These are phyloP conservation scores for Mychonastes homosphaera DNA, from an alignment of 139 green algal genomes.

Conservation along the genomic window DNA sequence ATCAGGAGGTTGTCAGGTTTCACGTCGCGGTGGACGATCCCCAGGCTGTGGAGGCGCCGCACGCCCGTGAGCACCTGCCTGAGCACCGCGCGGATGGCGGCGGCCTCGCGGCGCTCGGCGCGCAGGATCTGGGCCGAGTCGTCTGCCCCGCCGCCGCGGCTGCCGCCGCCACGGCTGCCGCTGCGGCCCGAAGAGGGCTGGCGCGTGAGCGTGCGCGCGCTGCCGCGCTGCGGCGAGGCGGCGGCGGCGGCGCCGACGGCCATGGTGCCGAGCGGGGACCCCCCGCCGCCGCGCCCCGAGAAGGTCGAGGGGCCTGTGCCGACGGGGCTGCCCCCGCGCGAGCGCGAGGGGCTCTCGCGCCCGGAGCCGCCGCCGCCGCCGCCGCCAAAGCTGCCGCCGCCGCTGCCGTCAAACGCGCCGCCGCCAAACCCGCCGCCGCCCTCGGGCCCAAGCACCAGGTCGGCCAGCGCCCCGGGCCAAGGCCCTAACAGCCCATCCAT, in stretches of 20 bases:
- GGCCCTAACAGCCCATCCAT: conserved; percentile 49
- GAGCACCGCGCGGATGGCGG: conserved; percentile 53
- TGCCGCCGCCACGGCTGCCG: no score
- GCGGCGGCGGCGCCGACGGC: no score
- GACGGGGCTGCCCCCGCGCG: no score
- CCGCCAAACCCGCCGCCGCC: neutral
- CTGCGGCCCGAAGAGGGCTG: no score
- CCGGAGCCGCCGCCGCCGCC: neutral
- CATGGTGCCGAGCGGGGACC: no score
- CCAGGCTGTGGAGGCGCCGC: conserved; percentile 57
- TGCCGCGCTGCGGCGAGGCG: no score
- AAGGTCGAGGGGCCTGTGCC: no score
- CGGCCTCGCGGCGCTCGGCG: no score
- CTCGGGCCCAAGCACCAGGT: conserved; percentile 45
- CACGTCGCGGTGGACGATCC: conserved; percentile 82
- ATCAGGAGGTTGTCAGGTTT: conserved; percentile 83
- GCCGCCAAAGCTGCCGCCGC: neutral
- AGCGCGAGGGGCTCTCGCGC: neutral
- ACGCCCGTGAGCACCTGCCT: conserved; percentile 45
- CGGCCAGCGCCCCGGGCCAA: conserved; percentile 53
- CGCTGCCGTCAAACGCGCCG: neutral
- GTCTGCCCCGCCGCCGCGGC: no score
- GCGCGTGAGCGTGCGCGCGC: no score
- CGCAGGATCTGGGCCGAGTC: no score
- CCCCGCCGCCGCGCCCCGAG: no score